Conservation (phyloP, 768 basidiomycete species). For the Suillus tomentosus region DNA sequence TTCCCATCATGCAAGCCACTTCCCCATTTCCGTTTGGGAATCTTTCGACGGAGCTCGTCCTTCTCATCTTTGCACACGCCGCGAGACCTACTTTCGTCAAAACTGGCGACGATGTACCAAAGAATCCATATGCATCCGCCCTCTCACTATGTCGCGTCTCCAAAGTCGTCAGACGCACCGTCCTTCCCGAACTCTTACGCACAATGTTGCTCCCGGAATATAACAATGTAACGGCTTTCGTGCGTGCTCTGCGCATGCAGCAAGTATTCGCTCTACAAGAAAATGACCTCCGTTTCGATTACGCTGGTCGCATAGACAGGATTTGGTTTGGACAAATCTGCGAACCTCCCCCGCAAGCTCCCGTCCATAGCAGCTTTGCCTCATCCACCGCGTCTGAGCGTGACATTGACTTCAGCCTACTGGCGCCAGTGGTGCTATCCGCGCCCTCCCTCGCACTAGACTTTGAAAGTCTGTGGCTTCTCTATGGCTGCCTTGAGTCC, state of each 20-base stretch:
- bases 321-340: conserved; percentile 39
- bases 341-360: conserved; percentile 23
- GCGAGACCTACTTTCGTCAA: conserved; percentile 24
- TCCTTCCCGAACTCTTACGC: conserved; percentile 42
- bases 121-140: conserved; percentile 27
- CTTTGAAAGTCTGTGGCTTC: conserved; percentile 34
- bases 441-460: conserved; percentile 33
- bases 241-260: conserved; percentile 35
- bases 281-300: conserved; percentile 35
- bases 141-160: conserved; percentile 38
- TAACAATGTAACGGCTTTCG: conserved; percentile 23
- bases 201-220: conserved; percentile 36
- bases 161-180: conserved; percentile 31
- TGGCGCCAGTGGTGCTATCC: conserved; percentile 14
- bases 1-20: background rate
- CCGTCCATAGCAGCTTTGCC: conserved; percentile 14
- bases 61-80: conserved; percentile 38
- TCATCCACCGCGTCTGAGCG: background rate
- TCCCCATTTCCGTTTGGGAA: conserved; percentile 23
- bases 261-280: conserved; percentile 7
- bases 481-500: conserved; percentile 36
- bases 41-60: conserved; percentile 39
- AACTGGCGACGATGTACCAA: conserved; percentile 1
- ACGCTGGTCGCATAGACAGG: conserved; percentile 31
- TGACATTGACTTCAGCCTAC: conserved; percentile 25